Conservation (phyloP, 2,329 filamentous ascomycete genomes). For the Sordariomycetes sp. region DNA sequence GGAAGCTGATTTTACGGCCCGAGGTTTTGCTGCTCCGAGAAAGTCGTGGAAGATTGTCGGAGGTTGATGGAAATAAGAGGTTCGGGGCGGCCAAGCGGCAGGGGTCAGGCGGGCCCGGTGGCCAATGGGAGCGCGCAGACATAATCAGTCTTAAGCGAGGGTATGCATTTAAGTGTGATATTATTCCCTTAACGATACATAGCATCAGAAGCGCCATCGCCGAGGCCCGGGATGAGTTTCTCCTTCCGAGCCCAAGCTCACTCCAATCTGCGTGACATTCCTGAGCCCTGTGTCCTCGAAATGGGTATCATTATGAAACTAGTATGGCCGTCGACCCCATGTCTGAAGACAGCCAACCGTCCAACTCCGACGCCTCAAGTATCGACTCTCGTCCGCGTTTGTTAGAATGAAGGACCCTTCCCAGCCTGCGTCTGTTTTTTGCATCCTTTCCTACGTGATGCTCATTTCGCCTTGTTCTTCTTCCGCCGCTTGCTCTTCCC, state of each 20-base stretch:
- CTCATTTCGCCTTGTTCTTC: constrained; percentile 5
- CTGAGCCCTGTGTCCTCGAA: background rate
- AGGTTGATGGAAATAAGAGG: background rate
- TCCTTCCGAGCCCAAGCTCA: too few relatives aligned
- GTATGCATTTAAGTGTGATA: background rate
- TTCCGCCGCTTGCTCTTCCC: constrained; percentile 20
- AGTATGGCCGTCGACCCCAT: background rate
- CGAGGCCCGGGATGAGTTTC: background rate
- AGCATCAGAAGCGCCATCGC: background rate
- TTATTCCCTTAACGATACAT: background rate
- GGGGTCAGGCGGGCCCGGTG: background rate
- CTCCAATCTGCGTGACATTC: too few relatives aligned
- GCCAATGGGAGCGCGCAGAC: background rate
- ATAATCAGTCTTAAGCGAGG: background rate
- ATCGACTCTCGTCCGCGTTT: too few relatives aligned
- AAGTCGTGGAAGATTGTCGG: constrained; percentile 3
- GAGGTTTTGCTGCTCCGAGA: background rate
- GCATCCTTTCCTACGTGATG: background rate
- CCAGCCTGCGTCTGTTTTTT: background rate
- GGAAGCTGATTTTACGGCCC: background rate
- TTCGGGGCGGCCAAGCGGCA: background rate
- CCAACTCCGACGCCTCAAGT: background rate
- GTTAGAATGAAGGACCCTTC: background rate
- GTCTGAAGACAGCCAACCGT: background rate
- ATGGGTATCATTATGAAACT: background rate